Percentiles rank a stretch among this genome's conserved stretches.
Conservation (phyloP, 1,284 basidiomycete genomes). For the Fomitopsis pinicola region DNA sequence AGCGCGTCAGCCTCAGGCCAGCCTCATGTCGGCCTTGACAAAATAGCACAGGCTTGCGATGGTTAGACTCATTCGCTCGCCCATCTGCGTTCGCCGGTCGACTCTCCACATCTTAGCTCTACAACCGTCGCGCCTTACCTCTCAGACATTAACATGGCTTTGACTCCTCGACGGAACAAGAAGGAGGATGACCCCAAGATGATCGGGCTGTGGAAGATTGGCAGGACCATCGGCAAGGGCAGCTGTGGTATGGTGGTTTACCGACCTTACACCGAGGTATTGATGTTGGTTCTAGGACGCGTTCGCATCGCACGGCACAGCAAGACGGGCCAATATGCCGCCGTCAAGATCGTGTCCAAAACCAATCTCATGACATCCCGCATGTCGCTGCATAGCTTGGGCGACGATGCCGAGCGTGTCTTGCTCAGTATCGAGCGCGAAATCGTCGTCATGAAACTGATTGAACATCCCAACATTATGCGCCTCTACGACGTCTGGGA, state of each 20-base stretch:
- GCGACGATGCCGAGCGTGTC: conserved; percentile 61
- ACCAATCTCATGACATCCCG: conserved; percentile 63
- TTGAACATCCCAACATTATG: conserved; percentile 95
- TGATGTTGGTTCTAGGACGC: conserved; percentile 54
- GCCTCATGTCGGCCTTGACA: background rate
- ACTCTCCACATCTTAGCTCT: background rate
- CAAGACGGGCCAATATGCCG: conserved; percentile 86
- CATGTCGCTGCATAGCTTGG: conserved; percentile 67
- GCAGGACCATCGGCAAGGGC: conserved; percentile 90
- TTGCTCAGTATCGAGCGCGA: conserved; percentile 90
- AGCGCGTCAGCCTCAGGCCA: background rate
- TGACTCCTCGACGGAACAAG: conserved; percentile 15
- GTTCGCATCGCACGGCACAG: conserved; percentile 90
- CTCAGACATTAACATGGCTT: background rate
- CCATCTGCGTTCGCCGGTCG: background rate
- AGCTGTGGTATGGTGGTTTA: conserved; percentile 64
- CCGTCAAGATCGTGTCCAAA: conserved; percentile 96
- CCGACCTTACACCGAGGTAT: background rate
- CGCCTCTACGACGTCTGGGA: conserved; percentile 98
- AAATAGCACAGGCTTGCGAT: background rate
- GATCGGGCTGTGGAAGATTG: conserved; percentile 93
- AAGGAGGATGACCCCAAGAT: conserved; percentile 61
- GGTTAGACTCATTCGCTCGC: background rate
- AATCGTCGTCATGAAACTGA: conserved; percentile 99
- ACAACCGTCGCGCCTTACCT: no score